phyloP scores from a whole-genome alignment of 768 basidiomycete genomes.

The Harrya chromipes region DNA sequence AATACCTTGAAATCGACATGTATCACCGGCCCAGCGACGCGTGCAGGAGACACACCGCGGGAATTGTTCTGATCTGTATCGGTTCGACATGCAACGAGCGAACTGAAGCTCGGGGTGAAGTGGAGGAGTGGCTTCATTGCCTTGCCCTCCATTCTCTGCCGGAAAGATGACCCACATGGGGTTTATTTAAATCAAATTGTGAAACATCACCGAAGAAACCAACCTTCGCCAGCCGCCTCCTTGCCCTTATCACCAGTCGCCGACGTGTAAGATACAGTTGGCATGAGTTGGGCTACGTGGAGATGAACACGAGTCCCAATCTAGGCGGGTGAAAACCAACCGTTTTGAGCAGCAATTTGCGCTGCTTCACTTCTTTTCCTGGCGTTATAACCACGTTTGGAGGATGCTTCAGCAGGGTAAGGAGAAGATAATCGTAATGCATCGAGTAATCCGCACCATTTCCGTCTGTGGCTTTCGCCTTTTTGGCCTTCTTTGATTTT shows the following conservation, averaged over 20 bases:
- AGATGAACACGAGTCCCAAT: conserved; percentile 14
- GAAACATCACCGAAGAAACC: conserved; percentile 11
- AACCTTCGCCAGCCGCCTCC: conserved; percentile 42
- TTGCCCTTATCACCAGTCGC: conserved; percentile 41
- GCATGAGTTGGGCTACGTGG: conserved; percentile 43
- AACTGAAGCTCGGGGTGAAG: conserved; percentile 69
- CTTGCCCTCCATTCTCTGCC: conserved; percentile 29
- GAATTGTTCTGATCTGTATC: conserved; percentile 68
- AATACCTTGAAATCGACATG: conserved; percentile 84
- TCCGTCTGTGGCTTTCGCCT: conserved; percentile 34
- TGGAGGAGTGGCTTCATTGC: conserved; percentile 29
- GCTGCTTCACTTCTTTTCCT: conserved; percentile 74
- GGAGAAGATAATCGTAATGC: conserved; percentile 5
- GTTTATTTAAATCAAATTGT: conserved; percentile 10
- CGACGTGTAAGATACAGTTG: conserved; percentile 42
- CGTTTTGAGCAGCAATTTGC: conserved; percentile 60
- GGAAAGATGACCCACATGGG: conserved; percentile 30
- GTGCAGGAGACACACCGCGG: conserved; percentile 83
- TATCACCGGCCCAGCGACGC: conserved; percentile 84
- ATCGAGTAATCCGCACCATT: conserved; percentile 25
- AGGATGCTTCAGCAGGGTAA: conserved; percentile 32
- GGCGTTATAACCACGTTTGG: conserved; percentile 65
- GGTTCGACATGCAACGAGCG: conserved; percentile 81
- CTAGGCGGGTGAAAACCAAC: conserved; percentile 34
- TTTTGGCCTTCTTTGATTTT: conserved; percentile 49